Evolutionary conservation across 148 eudicot species (phyloP).

Genomic region (Amaranthus palmeri): DNA sequence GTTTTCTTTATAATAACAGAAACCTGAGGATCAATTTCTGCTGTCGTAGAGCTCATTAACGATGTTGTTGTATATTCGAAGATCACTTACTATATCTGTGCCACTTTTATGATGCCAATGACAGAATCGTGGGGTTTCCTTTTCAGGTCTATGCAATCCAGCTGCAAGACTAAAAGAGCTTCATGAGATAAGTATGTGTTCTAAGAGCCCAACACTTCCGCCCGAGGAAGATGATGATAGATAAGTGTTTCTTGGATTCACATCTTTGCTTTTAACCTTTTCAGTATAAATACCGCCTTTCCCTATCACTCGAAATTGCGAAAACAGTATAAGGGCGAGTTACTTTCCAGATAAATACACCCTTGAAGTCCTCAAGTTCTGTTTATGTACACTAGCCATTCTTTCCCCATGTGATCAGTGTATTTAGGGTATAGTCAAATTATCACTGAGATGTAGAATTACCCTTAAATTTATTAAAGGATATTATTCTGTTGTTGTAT

Average conservation of each 20-base stretch:
- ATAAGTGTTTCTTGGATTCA: conserved; percentile 8
- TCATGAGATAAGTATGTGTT: conserved; percentile 43
- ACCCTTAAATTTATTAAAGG: conserved; percentile 1
- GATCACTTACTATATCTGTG: background rate
- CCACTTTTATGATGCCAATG: background rate
- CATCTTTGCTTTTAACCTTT: conserved; percentile 1
- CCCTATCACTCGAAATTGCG: background rate
- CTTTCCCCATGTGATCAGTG: conserved; percentile 13
- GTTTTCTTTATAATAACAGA: background rate
- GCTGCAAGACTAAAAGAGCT: conserved; percentile 48
- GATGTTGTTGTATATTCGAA: background rate
- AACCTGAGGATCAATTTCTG: background rate
- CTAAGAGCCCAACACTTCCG: conserved; percentile 60
- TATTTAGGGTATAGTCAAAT: conserved; percentile 17
- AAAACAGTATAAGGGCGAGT: background rate
- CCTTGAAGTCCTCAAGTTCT: background rate
- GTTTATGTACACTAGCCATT: conserved; percentile 25
- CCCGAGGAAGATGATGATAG: conserved; percentile 41
- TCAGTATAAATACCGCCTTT: background rate
- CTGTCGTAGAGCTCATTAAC: background rate
- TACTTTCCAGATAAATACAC: background rate
- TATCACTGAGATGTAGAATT: conserved; percentile 17
- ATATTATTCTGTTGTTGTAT: conserved; percentile 9
- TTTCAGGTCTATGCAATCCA: conserved; percentile 57
- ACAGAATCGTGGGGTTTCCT: background rate